Evolutionary conservation across 495 filamentous ascomycete genomes (phyloP).

Genomic region (Tuber borchii): DNA sequence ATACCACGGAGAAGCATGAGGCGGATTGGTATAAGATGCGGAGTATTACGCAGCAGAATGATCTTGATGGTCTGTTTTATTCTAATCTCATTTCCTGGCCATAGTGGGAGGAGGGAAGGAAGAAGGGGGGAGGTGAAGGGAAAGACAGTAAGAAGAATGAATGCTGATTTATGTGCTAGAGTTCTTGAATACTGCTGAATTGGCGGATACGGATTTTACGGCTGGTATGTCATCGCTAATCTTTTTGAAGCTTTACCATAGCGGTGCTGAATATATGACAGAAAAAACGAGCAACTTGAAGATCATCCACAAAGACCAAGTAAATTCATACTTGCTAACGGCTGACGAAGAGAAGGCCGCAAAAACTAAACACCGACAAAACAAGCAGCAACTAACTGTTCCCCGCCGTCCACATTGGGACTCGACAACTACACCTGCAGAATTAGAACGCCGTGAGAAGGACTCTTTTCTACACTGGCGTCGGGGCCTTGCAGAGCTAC

Average conservation of each 20-base stretch:
- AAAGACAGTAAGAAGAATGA: background rate
- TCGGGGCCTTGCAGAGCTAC: slow-evolving; percentile 80
- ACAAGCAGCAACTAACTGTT: slow-evolving; percentile 72
- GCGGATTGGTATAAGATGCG: slow-evolving; percentile 93
- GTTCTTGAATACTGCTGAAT: slow-evolving; percentile 77
- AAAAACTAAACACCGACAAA: slow-evolving; percentile 71
- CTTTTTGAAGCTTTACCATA: background rate
- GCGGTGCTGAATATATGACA: slow-evolving; percentile 6
- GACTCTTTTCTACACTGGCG: slow-evolving; percentile 82
- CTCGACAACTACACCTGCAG: slow-evolving; percentile 66
- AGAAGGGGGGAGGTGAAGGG: background rate
- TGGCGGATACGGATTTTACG: slow-evolving; percentile 96
- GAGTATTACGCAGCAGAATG: slow-evolving; percentile 93
- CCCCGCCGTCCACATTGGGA: slow-evolving; percentile 89
- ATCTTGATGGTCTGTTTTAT: slow-evolving; percentile 63
- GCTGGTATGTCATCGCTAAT: slow-evolving; percentile 46
- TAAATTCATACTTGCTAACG: slow-evolving; percentile 88
- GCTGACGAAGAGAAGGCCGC: slow-evolving; percentile 74
- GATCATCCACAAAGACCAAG: slow-evolving; percentile 92
- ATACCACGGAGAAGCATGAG: slow-evolving; percentile 55
- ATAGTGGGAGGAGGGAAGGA: slow-evolving; percentile 15
- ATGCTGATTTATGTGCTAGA: slow-evolving; percentile 44
- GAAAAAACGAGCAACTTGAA: slow-evolving; percentile 98
- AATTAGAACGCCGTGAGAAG: slow-evolving; percentile 73
- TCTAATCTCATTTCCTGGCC: background rate